Percentiles rank a stretch among this genome's conserved stretches.
Conservation (phyloP, 345 rosid species). For the Diplotaxis tenuifolia region DNA sequence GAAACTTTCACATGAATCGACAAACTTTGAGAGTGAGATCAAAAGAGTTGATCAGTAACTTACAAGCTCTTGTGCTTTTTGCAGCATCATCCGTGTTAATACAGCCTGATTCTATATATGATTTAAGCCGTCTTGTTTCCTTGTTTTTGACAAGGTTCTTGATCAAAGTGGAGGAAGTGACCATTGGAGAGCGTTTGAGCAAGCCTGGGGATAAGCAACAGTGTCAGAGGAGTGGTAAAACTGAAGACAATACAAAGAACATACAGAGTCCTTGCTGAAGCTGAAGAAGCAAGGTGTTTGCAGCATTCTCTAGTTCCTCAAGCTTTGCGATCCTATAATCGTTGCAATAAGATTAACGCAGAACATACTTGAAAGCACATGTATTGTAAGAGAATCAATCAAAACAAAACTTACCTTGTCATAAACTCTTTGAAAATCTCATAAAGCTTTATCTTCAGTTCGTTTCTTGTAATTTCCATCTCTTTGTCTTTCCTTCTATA, state of each 20-base stretch:
- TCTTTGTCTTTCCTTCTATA: constrained; percentile 7
- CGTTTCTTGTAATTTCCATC: constrained; percentile 28
- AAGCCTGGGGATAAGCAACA: constrained; percentile 41
- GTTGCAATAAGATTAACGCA: background rate
- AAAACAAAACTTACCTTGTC: constrained; percentile 44
- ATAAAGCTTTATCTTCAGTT: constrained; percentile 34
- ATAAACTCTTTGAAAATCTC: constrained; percentile 50
- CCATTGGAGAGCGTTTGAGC: constrained; percentile 57
- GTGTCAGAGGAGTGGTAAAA: background rate
- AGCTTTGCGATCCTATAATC: constrained; percentile 52
- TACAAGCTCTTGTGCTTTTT: constrained; percentile 60
- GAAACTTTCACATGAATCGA: background rate
- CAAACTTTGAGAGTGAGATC: background rate
- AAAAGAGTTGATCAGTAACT: constrained; percentile 23
- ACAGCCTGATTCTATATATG: constrained; percentile 62
- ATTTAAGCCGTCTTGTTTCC: constrained; percentile 57
- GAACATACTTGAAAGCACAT: background rate
- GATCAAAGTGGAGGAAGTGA: constrained; percentile 47
- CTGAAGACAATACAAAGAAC: background rate
- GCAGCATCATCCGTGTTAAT: constrained; percentile 41
- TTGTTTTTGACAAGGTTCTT: constrained; percentile 52
- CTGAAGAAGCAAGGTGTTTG: constrained; percentile 46
- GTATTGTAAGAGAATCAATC: background rate
- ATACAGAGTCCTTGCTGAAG: constrained; percentile 53
- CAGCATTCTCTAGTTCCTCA: constrained; percentile 53